Base-by-base conservation (phyloP, 2,329 filamentous ascomycete species). In the Verticillium klebahnii region DNA sequence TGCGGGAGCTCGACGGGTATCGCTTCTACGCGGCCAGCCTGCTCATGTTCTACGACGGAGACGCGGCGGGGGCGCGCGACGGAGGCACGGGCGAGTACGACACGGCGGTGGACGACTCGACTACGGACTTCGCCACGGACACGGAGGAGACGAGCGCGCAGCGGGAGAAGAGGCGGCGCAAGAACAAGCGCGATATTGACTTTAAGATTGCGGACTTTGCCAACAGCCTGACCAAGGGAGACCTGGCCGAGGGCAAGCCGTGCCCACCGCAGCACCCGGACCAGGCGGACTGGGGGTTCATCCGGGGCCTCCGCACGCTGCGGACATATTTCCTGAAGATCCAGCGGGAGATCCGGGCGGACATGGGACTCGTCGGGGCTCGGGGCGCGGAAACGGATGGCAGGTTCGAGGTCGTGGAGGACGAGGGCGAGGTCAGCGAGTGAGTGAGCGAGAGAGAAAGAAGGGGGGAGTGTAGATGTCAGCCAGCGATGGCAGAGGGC, bases 201-300 rank as follows among this genome's bases (percentile, higher is more conserved):
- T 88, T 99, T 77, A 97, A 97, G 76, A 96, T 99, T 74, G 94
- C 97, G 62, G 95, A 99, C 75, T 99, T 99, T 78, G 95, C 95
- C 66, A 99, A 99, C 73, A 97, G 94, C 71, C 89, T 98, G 39
- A 98, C 93, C 1, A 91, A 92, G 4, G 90, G 95, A 67, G 93
- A 97, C 69, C 76, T 87, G 12, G 81, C 86, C 63, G 76, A 78
- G 59, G 81, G 83, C 64, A 83, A 82, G 69, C 78, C 83, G 5
- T 97, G 94, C 68, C 95, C 95, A 15, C 95, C 95, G 5, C 84
- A 86, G 63, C 86, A 96, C 71, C 91, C 92, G 0, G 79, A 89
- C 39, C 89, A 92, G 63, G 88, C 96, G 7, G 95, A 99, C 68
- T 85, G 88, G 32, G 95, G 95, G 0, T 99, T 98, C 70, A 79